phyloP scores from a whole-genome alignment of 805 yeast species.

The Jamesozyma gamospora region DNA sequence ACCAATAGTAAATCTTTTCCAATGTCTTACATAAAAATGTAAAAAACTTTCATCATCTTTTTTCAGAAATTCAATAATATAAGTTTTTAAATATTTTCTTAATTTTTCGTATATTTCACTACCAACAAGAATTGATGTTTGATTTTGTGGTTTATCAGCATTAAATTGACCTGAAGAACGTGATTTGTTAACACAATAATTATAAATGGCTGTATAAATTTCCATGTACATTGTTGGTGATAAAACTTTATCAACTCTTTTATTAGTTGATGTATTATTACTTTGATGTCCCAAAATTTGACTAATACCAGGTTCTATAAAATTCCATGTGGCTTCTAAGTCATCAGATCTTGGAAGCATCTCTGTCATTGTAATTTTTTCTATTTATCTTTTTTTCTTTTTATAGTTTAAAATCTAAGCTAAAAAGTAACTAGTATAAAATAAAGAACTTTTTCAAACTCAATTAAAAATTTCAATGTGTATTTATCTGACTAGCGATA shows the following conservation, averaged over 20 bases:
- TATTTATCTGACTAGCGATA: too few species aligned
- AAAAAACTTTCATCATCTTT: conserved; percentile 58
- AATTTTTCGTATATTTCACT: conserved; percentile 77
- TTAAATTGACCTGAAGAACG: conserved; percentile 35
- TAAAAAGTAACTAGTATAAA: too few species aligned
- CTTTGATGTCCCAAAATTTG: conserved; percentile 56
- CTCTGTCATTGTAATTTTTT: conserved; percentile 18
- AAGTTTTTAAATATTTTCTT: conserved; percentile 52
- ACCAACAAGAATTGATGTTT: conserved; percentile 55
- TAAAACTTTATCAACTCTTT: conserved; percentile 48
- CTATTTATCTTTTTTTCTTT: not conserved
- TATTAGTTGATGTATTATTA: conserved; percentile 9
- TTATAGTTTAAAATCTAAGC: too few species aligned
- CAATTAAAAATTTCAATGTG: too few species aligned
- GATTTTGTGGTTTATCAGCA: conserved; percentile 30
- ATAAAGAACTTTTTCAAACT: too few species aligned
- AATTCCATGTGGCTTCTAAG: conserved; percentile 62
- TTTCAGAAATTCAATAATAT: conserved; percentile 42
- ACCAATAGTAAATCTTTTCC: conserved; percentile 86
- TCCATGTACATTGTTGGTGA: conserved; percentile 73
- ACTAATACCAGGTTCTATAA: conserved; percentile 66
- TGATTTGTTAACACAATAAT: conserved; percentile 79
- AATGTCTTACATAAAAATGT: conserved; percentile 73
- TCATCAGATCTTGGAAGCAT: conserved; percentile 48
- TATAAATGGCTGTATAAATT: conserved; percentile 85